Conservation (phyloP, 2,329 filamentous ascomycete genomes). For the Zelopaecilomyces penicillatus region DNA sequence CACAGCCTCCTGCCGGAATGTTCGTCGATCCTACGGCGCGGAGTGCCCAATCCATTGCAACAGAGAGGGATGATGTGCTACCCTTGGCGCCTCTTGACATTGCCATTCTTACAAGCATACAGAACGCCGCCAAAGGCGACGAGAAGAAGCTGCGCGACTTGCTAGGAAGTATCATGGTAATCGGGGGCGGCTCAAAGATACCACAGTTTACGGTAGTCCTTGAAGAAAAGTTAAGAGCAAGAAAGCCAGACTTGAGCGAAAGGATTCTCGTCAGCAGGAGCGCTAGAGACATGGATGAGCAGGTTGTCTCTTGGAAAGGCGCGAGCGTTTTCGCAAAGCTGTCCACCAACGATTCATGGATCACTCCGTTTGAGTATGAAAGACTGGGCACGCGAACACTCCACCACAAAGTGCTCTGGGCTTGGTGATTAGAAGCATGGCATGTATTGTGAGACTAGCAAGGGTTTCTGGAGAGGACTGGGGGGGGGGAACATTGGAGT, state of each 20-base stretch:
- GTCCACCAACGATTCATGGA: slow-evolving; percentile 91
- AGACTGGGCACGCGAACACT: slow-evolving; percentile 71
- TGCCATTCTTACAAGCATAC: slow-evolving; percentile 82
- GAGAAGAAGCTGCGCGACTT: slow-evolving; percentile 91
- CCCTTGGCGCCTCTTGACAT: slow-evolving; percentile 78
- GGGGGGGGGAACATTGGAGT: too few species aligned
- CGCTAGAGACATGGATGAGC: slow-evolving; percentile 89
- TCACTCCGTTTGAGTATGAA: slow-evolving; percentile 80
- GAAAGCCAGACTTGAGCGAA: slow-evolving; percentile 52
- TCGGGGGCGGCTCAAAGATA: slow-evolving; percentile 76
- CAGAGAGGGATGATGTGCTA: slow-evolving; percentile 70
- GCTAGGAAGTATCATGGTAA: slow-evolving; percentile 80
- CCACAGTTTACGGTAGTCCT: slow-evolving; percentile 73
- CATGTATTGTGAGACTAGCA: too few species aligned
- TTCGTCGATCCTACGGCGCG: slow-evolving; percentile 45
- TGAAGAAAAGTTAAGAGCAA: slow-evolving; percentile 69
- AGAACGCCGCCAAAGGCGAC: slow-evolving; percentile 77
- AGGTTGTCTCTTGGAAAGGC: slow-evolving; percentile 97
- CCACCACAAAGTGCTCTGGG: slow-evolving; percentile 70
- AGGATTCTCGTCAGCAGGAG: slow-evolving; percentile 56
- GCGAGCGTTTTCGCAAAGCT: slow-evolving; percentile 93
- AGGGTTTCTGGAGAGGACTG: too few species aligned
- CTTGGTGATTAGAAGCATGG: slow-evolving; percentile 34
- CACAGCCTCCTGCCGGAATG: slow-evolving; percentile 34
- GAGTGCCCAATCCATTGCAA: slow-evolving; percentile 46